These are phyloP conservation scores for Achlya hypogyna DNA, from an alignment of 352 stramenopile species.

Conservation along the genomic window DNA sequence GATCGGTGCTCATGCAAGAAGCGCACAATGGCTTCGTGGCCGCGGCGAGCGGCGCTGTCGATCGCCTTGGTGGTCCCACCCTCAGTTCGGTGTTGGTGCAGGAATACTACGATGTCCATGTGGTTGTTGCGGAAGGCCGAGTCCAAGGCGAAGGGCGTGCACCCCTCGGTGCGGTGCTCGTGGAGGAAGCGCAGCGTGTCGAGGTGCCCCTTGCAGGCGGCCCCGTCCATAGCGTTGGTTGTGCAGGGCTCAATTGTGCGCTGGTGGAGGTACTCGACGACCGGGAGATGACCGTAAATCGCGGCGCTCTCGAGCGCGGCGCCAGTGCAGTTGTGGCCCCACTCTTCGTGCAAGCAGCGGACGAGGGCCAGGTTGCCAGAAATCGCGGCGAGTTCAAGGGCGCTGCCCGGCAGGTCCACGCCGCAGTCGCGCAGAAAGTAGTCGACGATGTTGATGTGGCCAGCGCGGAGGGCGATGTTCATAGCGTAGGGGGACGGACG, in stretches of 20 bases:
- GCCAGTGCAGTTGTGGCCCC: neutral
- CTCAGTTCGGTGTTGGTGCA: neutral
- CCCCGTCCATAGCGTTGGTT: neutral
- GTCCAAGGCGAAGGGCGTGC: neutral
- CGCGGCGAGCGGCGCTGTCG: neutral
- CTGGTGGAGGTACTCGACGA: neutral
- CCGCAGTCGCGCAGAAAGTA: neutral
- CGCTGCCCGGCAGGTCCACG: neutral
- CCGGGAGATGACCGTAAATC: neutral
- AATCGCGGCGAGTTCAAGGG: neutral
- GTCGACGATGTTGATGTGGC: neutral
- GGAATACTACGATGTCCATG: neutral
- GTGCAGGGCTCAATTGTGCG: neutral
- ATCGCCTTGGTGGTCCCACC: neutral
- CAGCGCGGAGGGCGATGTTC: neutral
- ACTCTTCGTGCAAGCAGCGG: neutral
- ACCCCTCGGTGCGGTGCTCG: neutral
- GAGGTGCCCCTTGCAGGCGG: neutral
- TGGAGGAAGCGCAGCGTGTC: neutral
- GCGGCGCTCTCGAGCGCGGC: neutral
- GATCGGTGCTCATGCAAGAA: neutral
- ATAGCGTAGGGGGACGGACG: neutral
- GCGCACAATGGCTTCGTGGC: neutral
- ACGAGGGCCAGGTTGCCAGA: neutral
- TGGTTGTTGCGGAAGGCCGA: neutral